Base-by-base conservation (phyloP, 2,329 filamentous ascomycete species). In the Periconia sp. region DNA sequence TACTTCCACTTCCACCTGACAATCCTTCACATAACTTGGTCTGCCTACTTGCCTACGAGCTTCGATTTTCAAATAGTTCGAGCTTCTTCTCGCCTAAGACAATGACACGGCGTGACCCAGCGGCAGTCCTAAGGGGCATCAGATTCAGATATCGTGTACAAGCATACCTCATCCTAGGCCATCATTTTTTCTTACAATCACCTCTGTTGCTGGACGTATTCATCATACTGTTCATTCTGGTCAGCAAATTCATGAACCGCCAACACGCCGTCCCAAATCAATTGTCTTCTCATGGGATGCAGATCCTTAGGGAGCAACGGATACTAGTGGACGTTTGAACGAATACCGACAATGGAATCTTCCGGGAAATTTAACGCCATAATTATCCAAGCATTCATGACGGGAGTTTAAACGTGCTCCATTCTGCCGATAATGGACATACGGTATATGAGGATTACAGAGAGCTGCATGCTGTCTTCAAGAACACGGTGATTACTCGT, bases 221-320 rank as follows among this genome's bases (percentile, higher is more conserved):
- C 23, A 61, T 71, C 37, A 59, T 71, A 48, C 61, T 71, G 53
- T 71, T 69, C 50, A 67, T 71, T 47, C 63, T 71, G n/a, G 66
- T 70, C 59, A 68, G 63, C 63, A 71, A 71, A 55, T 70, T 68
- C 33, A 70, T 71, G 66, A 71, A 71, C 48, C 65, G 65, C 11
- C 60, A 66, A 11, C 55, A 69, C 13, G 61, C 66, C 1, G 65
- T 69, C 27, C 66, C 68, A 1, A 62, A 52, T 31, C 68, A 68
- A 19, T 45, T 70, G 47, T 46, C 63, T 30, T 46, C 65, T 14
- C 63, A 70, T 46, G 68, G 60, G 3, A 57, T 66, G 1, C 64
- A 62, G 48, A 60, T 69, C 41, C 49, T 71, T 49, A 44, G 66
- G 15, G 62, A 69, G 48, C 63, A 71, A 35, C 56, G 64, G 41